These are phyloP conservation scores for Beauveria sp. DNA, from an alignment of 2,329 filamentous ascomycete species.

Conservation along the genomic window DNA sequence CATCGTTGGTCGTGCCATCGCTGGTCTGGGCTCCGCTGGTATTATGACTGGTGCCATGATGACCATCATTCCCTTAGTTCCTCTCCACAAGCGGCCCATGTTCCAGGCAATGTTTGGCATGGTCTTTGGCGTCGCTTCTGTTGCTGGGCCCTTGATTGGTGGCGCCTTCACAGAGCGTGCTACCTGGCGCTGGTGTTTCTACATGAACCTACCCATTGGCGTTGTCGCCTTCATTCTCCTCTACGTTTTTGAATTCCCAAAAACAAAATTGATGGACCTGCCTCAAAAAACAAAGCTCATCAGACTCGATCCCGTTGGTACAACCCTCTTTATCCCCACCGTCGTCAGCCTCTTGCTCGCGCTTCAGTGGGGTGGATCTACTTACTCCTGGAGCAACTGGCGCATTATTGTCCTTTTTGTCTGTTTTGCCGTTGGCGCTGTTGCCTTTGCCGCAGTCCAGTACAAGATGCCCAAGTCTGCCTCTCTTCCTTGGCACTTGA, in stretches of 20 bases:
- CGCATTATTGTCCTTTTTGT: slow-evolving; percentile 47
- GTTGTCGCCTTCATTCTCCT: slow-evolving; percentile 42
- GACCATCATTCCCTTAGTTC: slow-evolving; percentile 50
- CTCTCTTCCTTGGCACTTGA: slow-evolving; percentile 47
- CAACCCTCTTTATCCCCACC: slow-evolving; percentile 50
- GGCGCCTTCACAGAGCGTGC: slow-evolving; percentile 16
- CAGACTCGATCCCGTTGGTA: slow-evolving; percentile 52
- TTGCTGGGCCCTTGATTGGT: slow-evolving; percentile 17
- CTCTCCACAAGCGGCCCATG: slow-evolving; percentile 51
- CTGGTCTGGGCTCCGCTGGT: slow-evolving; percentile 48
- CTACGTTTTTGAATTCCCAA: slow-evolving; percentile 38
- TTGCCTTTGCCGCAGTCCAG: slow-evolving; percentile 45
- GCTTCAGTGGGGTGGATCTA: slow-evolving; percentile 54
- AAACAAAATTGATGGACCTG: slow-evolving; percentile 19
- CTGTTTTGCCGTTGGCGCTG: slow-evolving; percentile 38
- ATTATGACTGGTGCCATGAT: slow-evolving; percentile 51
- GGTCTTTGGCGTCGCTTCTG: slow-evolving; percentile 32
- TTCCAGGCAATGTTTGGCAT: slow-evolving; percentile 40
- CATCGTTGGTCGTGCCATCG: slow-evolving; percentile 49
- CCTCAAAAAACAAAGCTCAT: slow-evolving; percentile 35
- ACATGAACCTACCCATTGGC: slow-evolving; percentile 19
- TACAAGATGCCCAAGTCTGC: slow-evolving; percentile 46
- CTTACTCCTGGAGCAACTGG: slow-evolving; percentile 44
- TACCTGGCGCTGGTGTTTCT: slow-evolving; percentile 11
- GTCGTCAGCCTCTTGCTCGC: slow-evolving; percentile 54